Evolutionary conservation across 2,329 filamentous ascomycete species (phyloP), one percentile per base, ranked within the genome.

Genomic region (Colletotrichum costaricense): DNA sequence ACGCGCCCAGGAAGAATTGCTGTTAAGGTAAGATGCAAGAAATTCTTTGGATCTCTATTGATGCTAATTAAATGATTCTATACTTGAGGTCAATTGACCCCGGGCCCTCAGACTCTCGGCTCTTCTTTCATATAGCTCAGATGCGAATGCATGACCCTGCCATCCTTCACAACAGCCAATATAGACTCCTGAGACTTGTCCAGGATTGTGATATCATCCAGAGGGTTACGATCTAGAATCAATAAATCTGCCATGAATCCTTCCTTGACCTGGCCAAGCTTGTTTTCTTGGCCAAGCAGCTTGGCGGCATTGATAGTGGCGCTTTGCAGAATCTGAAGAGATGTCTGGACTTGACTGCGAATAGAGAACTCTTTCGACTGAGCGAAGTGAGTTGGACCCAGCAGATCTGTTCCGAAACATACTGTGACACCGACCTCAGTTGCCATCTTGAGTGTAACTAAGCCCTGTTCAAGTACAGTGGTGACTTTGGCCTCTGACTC

Each of bases 221-320:
- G 78, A 4, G 89, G 89, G 75, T 90, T 90, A 54, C 76, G 75
- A 49, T 86, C 85, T 55, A 90, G 76, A 3, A 91, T 79, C 54
- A 91, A 74, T 38, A 91, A 56, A 78, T 91, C 89, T 0, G 88
- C 89, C 3, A 81, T 78, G 73, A 86, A 88, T 0, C 88, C 88
- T 33, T 82, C 78, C 74, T 84, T 84, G 11, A 91, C 78, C 77
- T 88, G 84, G 0, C 89, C 89, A 22, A 91, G 76, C 49, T 78
- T 80, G 4, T 83, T 78, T 30, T 86, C 85, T 74, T 85, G 82
- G 12, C 83, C 77, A 62, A 90, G 73, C 79, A 88, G 83, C 70
- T 80, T 81, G 8, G 89, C 88, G 1, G 86, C 82, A 76, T 88
- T 89, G 54, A 89, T 79, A 0, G 81, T 82, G 1, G 81, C 80